phyloP scores from a whole-genome alignment of 768 basidiomycete genomes.

The Tricholomella constricta region DNA sequence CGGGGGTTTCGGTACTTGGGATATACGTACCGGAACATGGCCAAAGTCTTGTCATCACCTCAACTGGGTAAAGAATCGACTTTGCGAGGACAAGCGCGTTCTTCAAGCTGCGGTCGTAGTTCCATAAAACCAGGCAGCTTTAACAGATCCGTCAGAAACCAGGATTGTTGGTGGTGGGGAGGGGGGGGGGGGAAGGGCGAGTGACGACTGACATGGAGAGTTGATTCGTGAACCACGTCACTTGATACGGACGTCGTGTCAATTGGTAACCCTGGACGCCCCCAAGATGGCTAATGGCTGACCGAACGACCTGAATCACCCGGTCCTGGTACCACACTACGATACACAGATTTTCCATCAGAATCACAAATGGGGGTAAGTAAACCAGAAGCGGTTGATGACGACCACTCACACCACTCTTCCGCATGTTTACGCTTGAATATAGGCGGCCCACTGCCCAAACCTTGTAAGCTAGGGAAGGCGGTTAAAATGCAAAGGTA shows the following conservation, averaged over 20 bases:
- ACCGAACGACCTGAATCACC: slow-evolving; percentile 61
- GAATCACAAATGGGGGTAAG: neutral
- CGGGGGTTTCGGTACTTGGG: neutral
- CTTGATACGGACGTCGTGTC: slow-evolving; percentile 68
- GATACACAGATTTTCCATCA: neutral
- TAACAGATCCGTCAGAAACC: neutral
- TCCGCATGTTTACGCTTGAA: slow-evolving; percentile 74
- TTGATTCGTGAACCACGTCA: slow-evolving; percentile 72
- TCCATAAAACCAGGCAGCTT: slow-evolving; percentile 70
- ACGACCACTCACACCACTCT: slow-evolving; percentile 71
- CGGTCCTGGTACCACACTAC: slow-evolving; percentile 70
- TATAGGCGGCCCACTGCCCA: slow-evolving; percentile 48
- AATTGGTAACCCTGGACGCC: slow-evolving; percentile 55
- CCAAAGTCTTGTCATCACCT: slow-evolving; percentile 72
- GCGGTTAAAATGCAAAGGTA: slow-evolving; percentile 19
- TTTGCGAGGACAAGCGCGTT: slow-evolving; percentile 69
- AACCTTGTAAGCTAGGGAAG: slow-evolving; percentile 46
- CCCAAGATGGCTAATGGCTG: slow-evolving; percentile 53
- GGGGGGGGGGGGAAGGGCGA: too few species aligned
- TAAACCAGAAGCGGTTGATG: neutral
- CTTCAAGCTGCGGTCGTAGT: slow-evolving; percentile 55
- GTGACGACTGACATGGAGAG: slow-evolving; percentile 51
- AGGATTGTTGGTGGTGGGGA: too few species aligned
- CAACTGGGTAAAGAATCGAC: slow-evolving; percentile 60
- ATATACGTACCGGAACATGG: slow-evolving; percentile 48